Conservation (phyloP, 352 stramenopile genomes). For the Globisporangium heterothallicum region DNA sequence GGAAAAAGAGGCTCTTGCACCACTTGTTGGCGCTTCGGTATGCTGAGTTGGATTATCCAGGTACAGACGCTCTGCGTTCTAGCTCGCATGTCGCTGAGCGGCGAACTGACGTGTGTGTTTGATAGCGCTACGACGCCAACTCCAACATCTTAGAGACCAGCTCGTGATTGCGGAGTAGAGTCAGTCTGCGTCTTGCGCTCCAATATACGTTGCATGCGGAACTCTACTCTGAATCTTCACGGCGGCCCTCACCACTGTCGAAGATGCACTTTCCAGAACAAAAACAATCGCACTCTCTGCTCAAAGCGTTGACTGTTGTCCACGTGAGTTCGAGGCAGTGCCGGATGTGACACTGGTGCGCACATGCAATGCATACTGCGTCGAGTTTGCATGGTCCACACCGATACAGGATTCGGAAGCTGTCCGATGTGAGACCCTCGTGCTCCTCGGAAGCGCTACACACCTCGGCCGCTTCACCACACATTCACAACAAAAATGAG, state of each 20-base stretch:
- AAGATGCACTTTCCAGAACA: constrained; percentile 31
- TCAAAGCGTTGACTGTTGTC: constrained; percentile 47
- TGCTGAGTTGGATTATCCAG: constrained; percentile 45
- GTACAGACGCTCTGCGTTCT: constrained; percentile 19
- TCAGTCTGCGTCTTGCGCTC: background rate
- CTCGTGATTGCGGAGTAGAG: constrained; percentile 27
- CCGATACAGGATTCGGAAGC: constrained; percentile 61
- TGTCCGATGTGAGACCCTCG: constrained; percentile 65
- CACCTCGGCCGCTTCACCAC: constrained; percentile 28
- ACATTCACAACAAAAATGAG: background rate
- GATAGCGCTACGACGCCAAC: constrained; percentile 53
- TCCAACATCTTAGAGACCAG: constrained; percentile 62
- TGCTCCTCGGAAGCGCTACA: constrained; percentile 48
- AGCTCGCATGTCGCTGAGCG: too few species aligned
- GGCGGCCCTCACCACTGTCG: constrained; percentile 4
- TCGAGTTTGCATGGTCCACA: constrained; percentile 49
- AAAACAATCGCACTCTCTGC: constrained; percentile 29
- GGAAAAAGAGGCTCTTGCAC: constrained; percentile 48
- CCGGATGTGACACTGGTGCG: constrained; percentile 52
- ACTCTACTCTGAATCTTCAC: constrained; percentile 1
- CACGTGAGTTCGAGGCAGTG: constrained; percentile 59
- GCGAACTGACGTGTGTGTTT: background rate
- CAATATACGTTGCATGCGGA: background rate
- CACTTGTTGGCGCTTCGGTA: constrained; percentile 69
- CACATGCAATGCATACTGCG: constrained; percentile 62